Conservation (phyloP, 805 yeast genomes). For the Barnettozyma wickerhamii region DNA sequence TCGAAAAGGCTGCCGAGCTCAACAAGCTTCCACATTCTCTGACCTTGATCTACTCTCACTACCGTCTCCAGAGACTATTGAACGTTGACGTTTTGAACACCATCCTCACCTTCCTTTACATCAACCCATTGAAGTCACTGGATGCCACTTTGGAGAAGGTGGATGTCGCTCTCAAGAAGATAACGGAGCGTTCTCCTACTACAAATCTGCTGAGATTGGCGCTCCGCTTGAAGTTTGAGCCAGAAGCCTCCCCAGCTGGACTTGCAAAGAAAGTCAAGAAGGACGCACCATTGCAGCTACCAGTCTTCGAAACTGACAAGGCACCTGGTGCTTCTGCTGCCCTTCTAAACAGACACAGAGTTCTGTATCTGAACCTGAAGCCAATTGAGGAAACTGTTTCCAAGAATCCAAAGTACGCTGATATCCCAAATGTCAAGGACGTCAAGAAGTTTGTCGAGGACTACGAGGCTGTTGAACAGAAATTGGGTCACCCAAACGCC, state of each 20-base stretch:
- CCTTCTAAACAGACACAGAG: slow-evolving; percentile 13
- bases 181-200: slow-evolving; percentile 8
- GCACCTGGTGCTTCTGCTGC: slow-evolving; percentile 11
- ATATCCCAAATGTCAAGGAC: neutral
- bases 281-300: slow-evolving; percentile 3
- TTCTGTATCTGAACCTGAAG: slow-evolving; percentile 20
- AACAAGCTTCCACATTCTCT: slow-evolving; percentile 21
- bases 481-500: slow-evolving; percentile 5
- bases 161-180: slow-evolving; percentile 12
- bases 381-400: slow-evolving; percentile 19
- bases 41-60: slow-evolving; percentile 17
- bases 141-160: slow-evolving; percentile 13
- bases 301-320: slow-evolving; percentile 10
- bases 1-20: slow-evolving; percentile 21
- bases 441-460: slow-evolving; percentile 7
- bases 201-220: slow-evolving; percentile 18
- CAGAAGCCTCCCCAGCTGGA: slow-evolving; percentile 10
- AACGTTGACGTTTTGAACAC: slow-evolving; percentile 17
- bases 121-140: slow-evolving; percentile 18
- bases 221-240: slow-evolving; percentile 11
- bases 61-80: slow-evolving; percentile 7
- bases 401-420: slow-evolving; percentile 2
- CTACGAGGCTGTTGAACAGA: slow-evolving; percentile 10
- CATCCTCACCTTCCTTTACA: slow-evolving; percentile 19
- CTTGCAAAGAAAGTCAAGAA: slow-evolving; percentile 4